phyloP scores from a whole-genome alignment of 2,329 filamentous ascomycete genomes.

The Cordyceps militaris region DNA sequence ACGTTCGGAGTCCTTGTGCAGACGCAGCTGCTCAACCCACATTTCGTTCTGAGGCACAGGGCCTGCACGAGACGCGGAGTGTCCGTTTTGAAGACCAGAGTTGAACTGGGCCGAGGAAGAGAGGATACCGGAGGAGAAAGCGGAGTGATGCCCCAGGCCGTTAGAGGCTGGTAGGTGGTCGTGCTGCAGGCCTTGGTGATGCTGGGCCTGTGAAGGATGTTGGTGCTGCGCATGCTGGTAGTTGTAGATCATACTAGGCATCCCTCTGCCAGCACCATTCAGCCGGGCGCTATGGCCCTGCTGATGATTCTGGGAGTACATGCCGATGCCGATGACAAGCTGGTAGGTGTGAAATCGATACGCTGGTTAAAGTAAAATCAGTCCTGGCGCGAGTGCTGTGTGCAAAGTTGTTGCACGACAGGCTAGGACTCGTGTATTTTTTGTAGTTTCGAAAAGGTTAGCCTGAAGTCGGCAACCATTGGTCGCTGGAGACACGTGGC shows the following conservation, averaged over 20 bases:
- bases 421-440: slow-evolving; percentile 9
- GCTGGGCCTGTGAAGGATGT: slow-evolving; percentile 58
- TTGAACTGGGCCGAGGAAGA: slow-evolving; percentile 57
- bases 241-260: slow-evolving; percentile 61
- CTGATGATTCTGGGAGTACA: slow-evolving; percentile 69
- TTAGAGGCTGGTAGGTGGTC: slow-evolving; percentile 52
- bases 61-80: slow-evolving; percentile 40
- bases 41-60: slow-evolving; percentile 57
- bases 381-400: slow-evolving; percentile 16
- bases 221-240: slow-evolving; percentile 56
- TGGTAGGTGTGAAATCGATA: not conserved
- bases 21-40: slow-evolving; percentile 81
- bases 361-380: not conserved
- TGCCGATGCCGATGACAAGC: slow-evolving; percentile 49
- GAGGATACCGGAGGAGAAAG: slow-evolving; percentile 38
- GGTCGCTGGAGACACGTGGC: slow-evolving; percentile 15
- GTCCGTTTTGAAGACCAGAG: slow-evolving; percentile 51
- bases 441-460: slow-evolving; percentile 14
- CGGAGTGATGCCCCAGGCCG: slow-evolving; percentile 39
- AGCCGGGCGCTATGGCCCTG: slow-evolving; percentile 69
- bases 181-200: slow-evolving; percentile 53
- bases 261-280: slow-evolving; percentile 52
- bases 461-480: slow-evolving; percentile 19
- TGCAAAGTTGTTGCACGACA: slow-evolving; percentile 19
- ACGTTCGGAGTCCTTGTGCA: slow-evolving; percentile 70